A percentile compares a stretch with the other conserved stretches of the same genome.
Conservation (phyloP, 352 stramenopile genomes). For the Blastocystis hominis region DNA sequence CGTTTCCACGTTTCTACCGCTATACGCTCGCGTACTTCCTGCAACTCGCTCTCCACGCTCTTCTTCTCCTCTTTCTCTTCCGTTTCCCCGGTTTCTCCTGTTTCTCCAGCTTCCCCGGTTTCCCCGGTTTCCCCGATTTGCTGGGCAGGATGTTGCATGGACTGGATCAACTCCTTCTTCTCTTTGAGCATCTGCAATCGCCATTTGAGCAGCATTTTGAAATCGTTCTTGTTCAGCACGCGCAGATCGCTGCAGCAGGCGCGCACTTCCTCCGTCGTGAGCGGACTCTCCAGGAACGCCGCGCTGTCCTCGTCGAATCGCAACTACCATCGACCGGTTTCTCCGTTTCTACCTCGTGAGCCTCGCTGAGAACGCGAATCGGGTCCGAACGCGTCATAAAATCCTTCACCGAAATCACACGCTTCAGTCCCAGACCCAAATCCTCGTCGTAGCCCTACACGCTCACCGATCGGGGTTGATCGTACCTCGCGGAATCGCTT, state of each 20-base stretch:
- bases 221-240: conserved; percentile 92
- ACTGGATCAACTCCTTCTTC: conserved; percentile 38
- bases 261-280: conserved; percentile 73
- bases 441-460: conserved; percentile 78
- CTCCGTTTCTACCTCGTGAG: conserved; percentile 81
- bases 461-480: conserved; percentile 43
- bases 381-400: conserved; percentile 80
- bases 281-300: conserved; percentile 62
- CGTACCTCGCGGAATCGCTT: conserved; percentile 78
- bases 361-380: conserved; percentile 84
- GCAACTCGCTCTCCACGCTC: conserved; percentile 59
- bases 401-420: conserved; percentile 73
- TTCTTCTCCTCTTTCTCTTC: conserved; percentile 64
- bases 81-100: too few relatives aligned
- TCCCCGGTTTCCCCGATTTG: too few relatives aligned
- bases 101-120: too few relatives aligned
- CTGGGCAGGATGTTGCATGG: conserved; percentile 59
- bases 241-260: conserved; percentile 80
- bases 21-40: conserved; percentile 6
- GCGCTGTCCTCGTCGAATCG: conserved; percentile 62
- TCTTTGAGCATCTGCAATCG: conserved; percentile 75
- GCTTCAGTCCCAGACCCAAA: conserved; percentile 72
- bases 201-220: conserved; percentile 92
- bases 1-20: too few relatives aligned
- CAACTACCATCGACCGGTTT: conserved; percentile 58